A percentile compares a stretch with the other conserved stretches of the same genome.
Evolutionary conservation across 2,329 filamentous ascomycete species (phyloP).

Genomic region (Pseudocercospora macadamiae): DNA sequence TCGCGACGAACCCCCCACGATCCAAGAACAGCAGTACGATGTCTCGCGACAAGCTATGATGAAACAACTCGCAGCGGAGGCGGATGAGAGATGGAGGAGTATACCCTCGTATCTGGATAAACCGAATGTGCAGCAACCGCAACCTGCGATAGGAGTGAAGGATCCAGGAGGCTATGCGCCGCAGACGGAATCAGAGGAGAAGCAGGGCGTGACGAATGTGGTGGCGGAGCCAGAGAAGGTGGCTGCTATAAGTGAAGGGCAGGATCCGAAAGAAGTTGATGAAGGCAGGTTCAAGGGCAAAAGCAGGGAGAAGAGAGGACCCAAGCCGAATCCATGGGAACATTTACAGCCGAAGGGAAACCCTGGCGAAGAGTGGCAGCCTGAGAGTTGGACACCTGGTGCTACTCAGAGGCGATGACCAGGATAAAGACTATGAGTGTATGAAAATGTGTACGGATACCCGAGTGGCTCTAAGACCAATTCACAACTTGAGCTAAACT

Average conservation of each 20-base stretch:
- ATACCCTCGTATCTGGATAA: conserved; percentile 62
- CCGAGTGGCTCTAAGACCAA: no score
- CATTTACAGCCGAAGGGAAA: conserved; percentile 42
- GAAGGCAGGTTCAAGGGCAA: conserved; percentile 38
- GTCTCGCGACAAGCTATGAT: conserved; percentile 60
- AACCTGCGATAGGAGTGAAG: conserved; percentile 48
- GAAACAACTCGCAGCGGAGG: conserved; percentile 61
- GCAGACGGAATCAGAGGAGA: conserved; percentile 36
- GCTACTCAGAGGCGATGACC: conserved; percentile 38
- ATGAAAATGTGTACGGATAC: neutral
- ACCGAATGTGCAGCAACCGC: conserved; percentile 54
- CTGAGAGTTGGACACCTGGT: conserved; percentile 49
- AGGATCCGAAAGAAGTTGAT: conserved; percentile 34
- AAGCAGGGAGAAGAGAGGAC: conserved; percentile 28
- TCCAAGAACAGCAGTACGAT: conserved; percentile 63
- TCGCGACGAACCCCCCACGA: conserved; percentile 57
- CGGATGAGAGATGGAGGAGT: conserved; percentile 64
- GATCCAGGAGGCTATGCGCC: conserved; percentile 44
- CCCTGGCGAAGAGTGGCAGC: conserved; percentile 52
- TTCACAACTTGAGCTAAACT: no score
- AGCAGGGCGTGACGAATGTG: conserved; percentile 37
- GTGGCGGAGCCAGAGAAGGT: conserved; percentile 39
- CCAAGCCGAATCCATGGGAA: conserved; percentile 43
- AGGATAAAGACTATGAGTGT: neutral
- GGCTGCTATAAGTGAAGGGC: conserved; percentile 31